Conservation (phyloP, 2,329 filamentous ascomycete species). For the Trematosphaeria pertusa region DNA sequence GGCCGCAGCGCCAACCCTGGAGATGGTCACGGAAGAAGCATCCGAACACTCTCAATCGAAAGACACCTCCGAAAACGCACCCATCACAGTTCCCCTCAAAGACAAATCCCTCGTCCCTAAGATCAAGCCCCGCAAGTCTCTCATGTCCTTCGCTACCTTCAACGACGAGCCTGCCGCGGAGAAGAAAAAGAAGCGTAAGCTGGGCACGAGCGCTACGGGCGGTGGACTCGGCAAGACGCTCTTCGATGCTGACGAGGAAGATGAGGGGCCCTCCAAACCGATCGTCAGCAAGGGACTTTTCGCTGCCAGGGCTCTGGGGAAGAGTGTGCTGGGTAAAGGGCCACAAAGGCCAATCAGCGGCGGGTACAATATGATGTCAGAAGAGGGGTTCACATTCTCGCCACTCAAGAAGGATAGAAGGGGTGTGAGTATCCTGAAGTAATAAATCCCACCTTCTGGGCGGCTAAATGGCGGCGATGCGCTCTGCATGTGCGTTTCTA, state of each 20-base stretch:
- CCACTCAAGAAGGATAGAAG: slow-evolving; percentile 51
- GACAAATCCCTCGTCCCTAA: slow-evolving; percentile 38
- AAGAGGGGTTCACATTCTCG: slow-evolving; percentile 48
- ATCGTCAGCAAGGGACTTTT: slow-evolving; percentile 46
- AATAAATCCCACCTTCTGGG: no score
- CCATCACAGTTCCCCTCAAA: slow-evolving; percentile 43
- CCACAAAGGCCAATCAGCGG: slow-evolving; percentile 36
- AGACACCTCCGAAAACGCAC: slow-evolving; percentile 49
- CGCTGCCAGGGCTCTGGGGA: slow-evolving; percentile 45
- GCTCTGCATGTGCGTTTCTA: no score
- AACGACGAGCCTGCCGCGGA: slow-evolving; percentile 47
- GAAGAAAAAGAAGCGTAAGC: slow-evolving; percentile 70
- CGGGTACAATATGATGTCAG: slow-evolving; percentile 44
- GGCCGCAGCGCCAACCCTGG: slow-evolving; percentile 45
- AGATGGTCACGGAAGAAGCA: slow-evolving; percentile 53
- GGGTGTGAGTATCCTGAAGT: slow-evolving; percentile 35
- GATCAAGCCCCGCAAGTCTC: slow-evolving; percentile 54
- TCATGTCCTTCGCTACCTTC: slow-evolving; percentile 55
- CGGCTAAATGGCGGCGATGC: no score
- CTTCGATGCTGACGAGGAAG: slow-evolving; percentile 66
- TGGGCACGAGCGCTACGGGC: slow-evolving; percentile 60
- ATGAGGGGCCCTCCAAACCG: slow-evolving; percentile 43
- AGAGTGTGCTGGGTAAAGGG: slow-evolving; percentile 40
- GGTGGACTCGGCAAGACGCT: slow-evolving; percentile 66
- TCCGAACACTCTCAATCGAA: slow-evolving; percentile 43